Percentiles rank a stretch among this genome's conserved stretches.
Conservation (phyloP, 129 eudicot genomes). For the Arctium minus region DNA sequence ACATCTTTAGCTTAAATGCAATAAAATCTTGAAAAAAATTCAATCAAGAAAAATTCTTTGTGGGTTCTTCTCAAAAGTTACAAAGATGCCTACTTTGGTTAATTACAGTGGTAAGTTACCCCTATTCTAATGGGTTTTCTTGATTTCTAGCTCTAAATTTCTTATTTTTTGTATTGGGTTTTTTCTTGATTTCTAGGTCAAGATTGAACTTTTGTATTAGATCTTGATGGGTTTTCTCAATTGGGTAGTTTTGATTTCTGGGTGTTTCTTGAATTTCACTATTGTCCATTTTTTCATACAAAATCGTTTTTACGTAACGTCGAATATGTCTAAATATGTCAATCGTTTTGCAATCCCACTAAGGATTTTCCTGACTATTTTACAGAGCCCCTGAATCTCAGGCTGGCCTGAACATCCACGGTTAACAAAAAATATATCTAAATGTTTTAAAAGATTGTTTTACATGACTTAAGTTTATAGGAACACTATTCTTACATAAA, state of each 20-base stretch:
- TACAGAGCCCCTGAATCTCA: no score
- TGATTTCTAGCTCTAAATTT: not conserved
- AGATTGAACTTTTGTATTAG: not conserved
- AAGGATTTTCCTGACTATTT: no score
- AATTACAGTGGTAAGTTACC: constrained; percentile 80
- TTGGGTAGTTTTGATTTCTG: constrained; percentile 3
- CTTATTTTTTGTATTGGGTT: constrained; percentile 6
- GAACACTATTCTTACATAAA: no score
- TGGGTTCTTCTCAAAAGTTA: constrained; percentile 31
- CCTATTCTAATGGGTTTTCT: not conserved
- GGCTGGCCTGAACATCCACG: no score
- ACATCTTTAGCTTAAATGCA: constrained; percentile 32
- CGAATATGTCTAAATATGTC: no score
- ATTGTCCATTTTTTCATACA: not conserved
- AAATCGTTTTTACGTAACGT: not conserved
- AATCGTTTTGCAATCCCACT: no score
- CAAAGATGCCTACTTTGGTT: constrained; percentile 77
- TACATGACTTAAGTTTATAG: no score
- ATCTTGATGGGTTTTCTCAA: constrained; percentile 13
- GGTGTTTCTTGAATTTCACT: constrained; percentile 8
- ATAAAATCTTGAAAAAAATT: constrained; percentile 19
- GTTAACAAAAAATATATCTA: no score
- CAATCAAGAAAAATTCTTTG: constrained; percentile 20
- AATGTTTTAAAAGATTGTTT: no score
- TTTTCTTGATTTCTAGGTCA: constrained; percentile 2